phyloP scores from a whole-genome alignment of 2,329 filamentous ascomycete genomes.

The Arachnopeziza araneosa region DNA sequence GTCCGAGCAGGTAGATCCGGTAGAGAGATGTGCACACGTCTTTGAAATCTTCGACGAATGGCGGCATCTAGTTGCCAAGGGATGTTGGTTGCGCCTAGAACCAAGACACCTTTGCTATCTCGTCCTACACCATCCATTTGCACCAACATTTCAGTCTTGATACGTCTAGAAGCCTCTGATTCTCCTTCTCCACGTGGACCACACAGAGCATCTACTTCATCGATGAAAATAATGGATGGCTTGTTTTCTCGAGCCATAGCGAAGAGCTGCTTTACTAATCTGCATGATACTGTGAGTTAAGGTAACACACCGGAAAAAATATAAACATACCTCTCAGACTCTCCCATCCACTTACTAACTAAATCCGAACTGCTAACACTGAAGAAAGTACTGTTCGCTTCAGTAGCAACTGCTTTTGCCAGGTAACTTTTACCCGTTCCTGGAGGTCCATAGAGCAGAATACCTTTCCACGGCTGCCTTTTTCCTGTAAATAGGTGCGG shows the following conservation, averaged over 20 bases:
- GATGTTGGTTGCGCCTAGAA: slow-evolving; percentile 95
- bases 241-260: slow-evolving; percentile 98
- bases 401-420: slow-evolving; percentile 94
- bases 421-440: slow-evolving; percentile 97
- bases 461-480: slow-evolving; percentile 96
- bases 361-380: slow-evolving; percentile 95
- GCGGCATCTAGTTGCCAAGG: slow-evolving; percentile 97
- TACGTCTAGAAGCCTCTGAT: slow-evolving; percentile 92
- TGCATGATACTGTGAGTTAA: slow-evolving; percentile 8
- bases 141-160: slow-evolving; percentile 97
- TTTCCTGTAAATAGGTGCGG: slow-evolving; percentile 94
- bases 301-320: not conserved
- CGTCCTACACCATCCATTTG: slow-evolving; percentile 99
- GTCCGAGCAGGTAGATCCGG: slow-evolving; percentile 83
- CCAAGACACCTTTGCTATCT: slow-evolving; percentile 87
- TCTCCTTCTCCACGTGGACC: slow-evolving; percentile 91
- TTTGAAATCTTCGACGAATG: slow-evolving; percentile 92
- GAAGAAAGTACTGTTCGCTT: slow-evolving; percentile 99
- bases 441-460: slow-evolving; percentile 89
- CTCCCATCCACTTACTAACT: slow-evolving; percentile 99
- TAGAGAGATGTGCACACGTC: slow-evolving; percentile 90
- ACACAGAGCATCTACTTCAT: slow-evolving; percentile 95
- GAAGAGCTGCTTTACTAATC: slow-evolving; percentile 89
- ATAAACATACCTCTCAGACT: slow-evolving; percentile 76
- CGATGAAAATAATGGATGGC: slow-evolving; percentile 97